A percentile compares a stretch with the other conserved stretches of the same genome.
Evolutionary conservation across 768 basidiomycete species (phyloP).

Genomic region (Russula abietina): DNA sequence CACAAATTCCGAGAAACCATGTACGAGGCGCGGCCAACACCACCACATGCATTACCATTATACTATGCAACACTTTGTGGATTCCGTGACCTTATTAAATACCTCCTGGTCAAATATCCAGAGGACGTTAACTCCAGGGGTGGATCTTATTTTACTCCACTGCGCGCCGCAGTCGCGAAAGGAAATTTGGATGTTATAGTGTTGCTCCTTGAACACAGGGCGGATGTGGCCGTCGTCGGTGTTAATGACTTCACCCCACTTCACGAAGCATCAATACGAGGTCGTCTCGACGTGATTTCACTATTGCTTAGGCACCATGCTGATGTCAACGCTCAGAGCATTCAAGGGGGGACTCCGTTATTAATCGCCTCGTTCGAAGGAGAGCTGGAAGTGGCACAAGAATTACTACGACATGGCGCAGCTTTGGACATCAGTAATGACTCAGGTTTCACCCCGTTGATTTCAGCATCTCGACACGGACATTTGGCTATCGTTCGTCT

Average conservation of each 20-base stretch:
- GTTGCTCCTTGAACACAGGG: background rate
- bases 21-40: background rate
- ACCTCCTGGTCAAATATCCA: background rate
- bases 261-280: background rate
- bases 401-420: background rate
- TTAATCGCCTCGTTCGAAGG: background rate
- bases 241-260: background rate
- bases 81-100: background rate
- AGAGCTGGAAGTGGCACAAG: background rate
- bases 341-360: background rate
- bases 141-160: background rate
- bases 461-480: background rate
- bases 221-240: background rate
- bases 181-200: background rate
- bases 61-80: background rate
- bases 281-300: background rate
- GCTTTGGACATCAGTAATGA: background rate
- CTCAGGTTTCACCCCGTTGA: background rate
- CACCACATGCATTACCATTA: background rate
- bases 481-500: background rate
- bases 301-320: background rate
- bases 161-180: background rate
- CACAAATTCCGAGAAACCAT: background rate
- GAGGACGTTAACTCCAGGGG: background rate
- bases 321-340: background rate